Percentiles rank a stretch among this genome's conserved stretches.
Evolutionary conservation across 345 rosid species (phyloP).

Genomic region (Citrus sp.): DNA sequence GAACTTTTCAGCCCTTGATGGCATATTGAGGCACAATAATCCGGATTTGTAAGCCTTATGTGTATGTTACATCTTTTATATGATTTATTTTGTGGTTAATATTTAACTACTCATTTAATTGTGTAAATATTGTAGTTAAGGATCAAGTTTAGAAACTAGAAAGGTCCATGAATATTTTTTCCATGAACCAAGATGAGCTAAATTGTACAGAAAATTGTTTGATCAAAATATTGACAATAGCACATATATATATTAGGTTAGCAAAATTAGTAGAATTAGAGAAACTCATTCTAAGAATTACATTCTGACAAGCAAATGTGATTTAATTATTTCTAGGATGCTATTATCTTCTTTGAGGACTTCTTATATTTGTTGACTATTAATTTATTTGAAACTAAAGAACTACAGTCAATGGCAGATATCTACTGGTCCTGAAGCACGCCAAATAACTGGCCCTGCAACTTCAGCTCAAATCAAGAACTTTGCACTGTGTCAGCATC

Average conservation of each 20-base stretch:
- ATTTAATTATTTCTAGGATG: background rate
- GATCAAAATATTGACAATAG: background rate
- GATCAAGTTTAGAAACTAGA: background rate
- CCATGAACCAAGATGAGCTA: background rate
- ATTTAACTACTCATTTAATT: background rate
- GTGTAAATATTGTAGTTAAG: background rate
- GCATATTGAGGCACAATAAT: background rate
- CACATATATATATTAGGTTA: background rate
- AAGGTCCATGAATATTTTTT: background rate
- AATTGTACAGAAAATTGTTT: background rate
- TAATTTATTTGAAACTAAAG: slow-evolving; percentile 7
- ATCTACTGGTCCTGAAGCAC: slow-evolving; percentile 95
- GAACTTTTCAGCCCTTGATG: background rate
- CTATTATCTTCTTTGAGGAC: background rate
- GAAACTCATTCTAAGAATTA: background rate
- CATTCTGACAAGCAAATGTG: background rate
- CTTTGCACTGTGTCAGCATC: slow-evolving; percentile 84
- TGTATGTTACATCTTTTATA: background rate
- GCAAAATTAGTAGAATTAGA: background rate
- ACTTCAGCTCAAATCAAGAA: slow-evolving; percentile 84
- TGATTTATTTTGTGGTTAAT: background rate
- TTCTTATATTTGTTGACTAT: background rate
- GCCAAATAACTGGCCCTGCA: slow-evolving; percentile 81
- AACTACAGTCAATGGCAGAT: slow-evolving; percentile 51
- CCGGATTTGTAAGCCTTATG: background rate